A percentile compares a stretch with the other conserved stretches of the same genome.
phyloP scores from a whole-genome alignment of 1,284 basidiomycete species.

The Wolfiporia cocos region DNA sequence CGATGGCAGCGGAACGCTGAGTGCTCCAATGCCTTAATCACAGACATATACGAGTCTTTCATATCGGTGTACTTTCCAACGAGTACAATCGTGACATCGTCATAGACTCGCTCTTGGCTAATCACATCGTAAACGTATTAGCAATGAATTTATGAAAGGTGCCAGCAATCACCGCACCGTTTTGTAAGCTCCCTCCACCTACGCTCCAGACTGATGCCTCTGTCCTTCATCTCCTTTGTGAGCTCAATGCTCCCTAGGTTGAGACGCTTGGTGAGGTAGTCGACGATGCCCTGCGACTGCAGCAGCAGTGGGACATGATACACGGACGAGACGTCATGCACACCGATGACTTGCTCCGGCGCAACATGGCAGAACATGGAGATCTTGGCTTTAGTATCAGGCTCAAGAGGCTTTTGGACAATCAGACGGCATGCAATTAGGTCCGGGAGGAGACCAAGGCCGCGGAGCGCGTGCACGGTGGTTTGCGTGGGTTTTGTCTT shows the following conservation, averaged over 20 bases:
- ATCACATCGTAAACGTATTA: background rate
- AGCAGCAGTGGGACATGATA: slow-evolving; percentile 97
- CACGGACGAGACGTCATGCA: slow-evolving; percentile 95
- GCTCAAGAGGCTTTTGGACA: slow-evolving; percentile 68
- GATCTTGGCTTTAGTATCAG: slow-evolving; percentile 90
- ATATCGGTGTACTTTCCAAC: slow-evolving; percentile 98
- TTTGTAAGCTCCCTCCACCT: slow-evolving; percentile 84
- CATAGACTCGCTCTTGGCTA: slow-evolving; percentile 90
- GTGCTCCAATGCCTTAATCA: slow-evolving; percentile 96
- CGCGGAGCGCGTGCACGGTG: slow-evolving; percentile 90
- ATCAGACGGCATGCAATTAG: slow-evolving; percentile 92
- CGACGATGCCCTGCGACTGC: slow-evolving; percentile 87
- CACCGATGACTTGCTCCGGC: slow-evolving; percentile 91
- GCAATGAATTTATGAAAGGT: slow-evolving; percentile 1
- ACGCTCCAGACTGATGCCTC: slow-evolving; percentile 61
- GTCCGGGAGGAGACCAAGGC: slow-evolving; percentile 91
- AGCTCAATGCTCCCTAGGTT: slow-evolving; percentile 62
- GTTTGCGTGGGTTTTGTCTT: slow-evolving; percentile 99
- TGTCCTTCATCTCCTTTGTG: slow-evolving; percentile 48
- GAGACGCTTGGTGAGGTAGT: slow-evolving; percentile 81
- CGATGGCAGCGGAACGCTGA: slow-evolving; percentile 89
- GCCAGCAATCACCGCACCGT: slow-evolving; percentile 52
- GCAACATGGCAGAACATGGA: slow-evolving; percentile 99
- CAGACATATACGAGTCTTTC: slow-evolving; percentile 98
- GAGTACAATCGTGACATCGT: slow-evolving; percentile 85